Evolutionary conservation across 495 filamentous ascomycete genomes (phyloP).

Genomic region (Penicillium canariense): DNA sequence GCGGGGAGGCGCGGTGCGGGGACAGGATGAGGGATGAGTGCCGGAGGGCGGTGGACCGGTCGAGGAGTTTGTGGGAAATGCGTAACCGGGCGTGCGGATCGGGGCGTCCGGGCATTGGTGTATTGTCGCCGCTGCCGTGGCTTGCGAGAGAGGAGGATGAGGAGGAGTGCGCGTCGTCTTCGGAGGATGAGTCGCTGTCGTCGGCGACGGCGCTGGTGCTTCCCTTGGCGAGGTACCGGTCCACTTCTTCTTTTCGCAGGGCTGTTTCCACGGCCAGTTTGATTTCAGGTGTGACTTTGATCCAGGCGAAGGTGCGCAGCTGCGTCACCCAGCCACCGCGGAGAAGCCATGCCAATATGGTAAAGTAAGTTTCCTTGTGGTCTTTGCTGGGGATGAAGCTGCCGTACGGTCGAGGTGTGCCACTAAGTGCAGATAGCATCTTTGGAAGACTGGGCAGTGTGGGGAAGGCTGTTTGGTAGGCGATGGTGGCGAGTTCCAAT

Average conservation of each 20-base stretch:
- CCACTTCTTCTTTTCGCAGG: slow-evolving; percentile 44
- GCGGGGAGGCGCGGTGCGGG: slow-evolving; percentile 53
- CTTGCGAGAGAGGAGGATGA: slow-evolving; percentile 44
- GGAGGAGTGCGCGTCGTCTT: slow-evolving; percentile 34
- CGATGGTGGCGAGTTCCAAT: slow-evolving; percentile 65
- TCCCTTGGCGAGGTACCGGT: slow-evolving; percentile 40
- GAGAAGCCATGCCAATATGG: slow-evolving; percentile 89
- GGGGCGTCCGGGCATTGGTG: slow-evolving; percentile 33
- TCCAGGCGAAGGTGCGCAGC: slow-evolving; percentile 82
- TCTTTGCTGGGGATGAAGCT: slow-evolving; percentile 82
- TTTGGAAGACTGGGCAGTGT: slow-evolving; percentile 77
- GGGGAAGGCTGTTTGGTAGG: slow-evolving; percentile 74
- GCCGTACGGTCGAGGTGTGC: slow-evolving; percentile 74
- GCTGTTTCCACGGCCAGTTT: slow-evolving; percentile 47
- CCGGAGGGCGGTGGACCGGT: slow-evolving; percentile 38
- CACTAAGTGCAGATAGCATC: slow-evolving; percentile 76
- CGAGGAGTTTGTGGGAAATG: slow-evolving; percentile 38
- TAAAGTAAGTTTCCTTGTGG: slow-evolving; percentile 81
- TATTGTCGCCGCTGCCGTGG: slow-evolving; percentile 41
- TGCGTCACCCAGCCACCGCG: slow-evolving; percentile 91
- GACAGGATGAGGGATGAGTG: slow-evolving; percentile 48
- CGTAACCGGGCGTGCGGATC: slow-evolving; percentile 29
- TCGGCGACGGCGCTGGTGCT: slow-evolving; percentile 18
- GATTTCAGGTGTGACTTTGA: slow-evolving; percentile 55
- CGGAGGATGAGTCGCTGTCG: slow-evolving; percentile 9